These are phyloP conservation scores for Lithocarpus polystachyus DNA, from an alignment of 306 rosid species.

Conservation along the genomic window DNA sequence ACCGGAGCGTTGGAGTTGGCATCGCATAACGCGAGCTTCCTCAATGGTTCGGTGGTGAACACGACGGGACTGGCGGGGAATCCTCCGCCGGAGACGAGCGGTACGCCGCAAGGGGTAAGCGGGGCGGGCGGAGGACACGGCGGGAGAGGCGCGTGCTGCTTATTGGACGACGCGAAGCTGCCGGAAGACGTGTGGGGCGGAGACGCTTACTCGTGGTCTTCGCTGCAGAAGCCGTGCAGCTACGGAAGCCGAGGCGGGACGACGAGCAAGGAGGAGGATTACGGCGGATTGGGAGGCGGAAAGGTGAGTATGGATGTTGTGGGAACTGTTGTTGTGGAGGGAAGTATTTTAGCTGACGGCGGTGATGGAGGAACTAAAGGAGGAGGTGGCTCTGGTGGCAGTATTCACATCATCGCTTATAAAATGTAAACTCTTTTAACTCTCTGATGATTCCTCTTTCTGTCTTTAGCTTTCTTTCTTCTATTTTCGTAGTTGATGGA, in stretches of 20 bases:
- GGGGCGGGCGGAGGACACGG: constrained; percentile 98
- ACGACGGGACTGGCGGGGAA: constrained; percentile 81
- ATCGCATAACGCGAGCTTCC: constrained; percentile 65
- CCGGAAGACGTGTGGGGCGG: constrained; percentile 99
- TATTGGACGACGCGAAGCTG: constrained; percentile 67
- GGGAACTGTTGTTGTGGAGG: constrained; percentile 67
- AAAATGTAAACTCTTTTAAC: constrained; percentile 55
- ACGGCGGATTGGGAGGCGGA: constrained; percentile 94
- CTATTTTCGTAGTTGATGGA: background rate
- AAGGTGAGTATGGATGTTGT: constrained; percentile 46
- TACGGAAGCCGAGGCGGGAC: constrained; percentile 87
- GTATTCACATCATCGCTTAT: constrained; percentile 78
- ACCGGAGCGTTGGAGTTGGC: constrained; percentile 76
- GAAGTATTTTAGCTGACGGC: constrained; percentile 77
- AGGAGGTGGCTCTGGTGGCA: constrained; percentile 99
- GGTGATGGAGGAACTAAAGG: constrained; percentile 80
- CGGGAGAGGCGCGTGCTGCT: constrained; percentile 94
- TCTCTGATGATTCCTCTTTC: constrained; percentile 6
- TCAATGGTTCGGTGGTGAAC: constrained; percentile 66
- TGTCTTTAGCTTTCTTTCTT: background rate
- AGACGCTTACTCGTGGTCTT: constrained; percentile 88
- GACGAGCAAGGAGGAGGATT: constrained; percentile 72
- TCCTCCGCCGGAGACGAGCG: constrained; percentile 96
- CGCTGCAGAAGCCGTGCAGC: constrained; percentile 72
- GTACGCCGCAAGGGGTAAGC: constrained; percentile 78